Conservation (phyloP, 345 rosid genomes). For the Lagerstroemia speciosa region DNA sequence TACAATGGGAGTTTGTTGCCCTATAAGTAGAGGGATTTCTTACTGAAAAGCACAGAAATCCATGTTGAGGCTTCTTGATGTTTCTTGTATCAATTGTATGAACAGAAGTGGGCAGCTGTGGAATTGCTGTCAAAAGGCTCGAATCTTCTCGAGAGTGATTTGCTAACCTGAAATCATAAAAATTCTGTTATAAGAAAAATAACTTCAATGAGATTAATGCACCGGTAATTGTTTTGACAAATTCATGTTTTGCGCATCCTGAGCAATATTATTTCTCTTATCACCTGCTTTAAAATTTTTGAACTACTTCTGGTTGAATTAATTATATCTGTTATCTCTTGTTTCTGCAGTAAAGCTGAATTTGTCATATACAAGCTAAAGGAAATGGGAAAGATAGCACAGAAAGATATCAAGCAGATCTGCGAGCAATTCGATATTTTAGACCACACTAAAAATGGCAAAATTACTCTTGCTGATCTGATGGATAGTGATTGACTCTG, state of each 20-base stretch:
- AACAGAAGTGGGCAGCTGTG: neutral
- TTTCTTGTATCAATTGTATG: neutral
- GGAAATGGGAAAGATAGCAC: slow-evolving; percentile 64
- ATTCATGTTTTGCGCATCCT: neutral
- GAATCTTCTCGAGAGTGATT: no score
- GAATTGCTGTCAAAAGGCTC: neutral
- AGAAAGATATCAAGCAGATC: slow-evolving; percentile 48
- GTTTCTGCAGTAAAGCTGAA: slow-evolving; percentile 55
- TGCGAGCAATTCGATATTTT: slow-evolving; percentile 43
- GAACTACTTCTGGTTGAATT: neutral
- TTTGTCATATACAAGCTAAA: slow-evolving; percentile 60
- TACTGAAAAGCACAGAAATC: neutral
- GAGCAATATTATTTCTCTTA: neutral
- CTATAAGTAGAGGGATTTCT: neutral
- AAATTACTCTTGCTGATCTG: slow-evolving; percentile 46
- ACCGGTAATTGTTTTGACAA: neutral
- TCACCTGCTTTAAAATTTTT: neutral
- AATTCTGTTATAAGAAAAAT: neutral
- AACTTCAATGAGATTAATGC: neutral
- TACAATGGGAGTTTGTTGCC: neutral
- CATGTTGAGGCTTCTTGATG: neutral
- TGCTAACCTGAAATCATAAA: neutral
- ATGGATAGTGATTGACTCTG: slow-evolving; percentile 27
- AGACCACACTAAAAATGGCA: slow-evolving; percentile 37
- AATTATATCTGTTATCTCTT: slow-evolving; percentile 8